Evolutionary conservation across 352 stramenopile genomes (phyloP).

Genomic region (Poterioochromonas sp.): DNA sequence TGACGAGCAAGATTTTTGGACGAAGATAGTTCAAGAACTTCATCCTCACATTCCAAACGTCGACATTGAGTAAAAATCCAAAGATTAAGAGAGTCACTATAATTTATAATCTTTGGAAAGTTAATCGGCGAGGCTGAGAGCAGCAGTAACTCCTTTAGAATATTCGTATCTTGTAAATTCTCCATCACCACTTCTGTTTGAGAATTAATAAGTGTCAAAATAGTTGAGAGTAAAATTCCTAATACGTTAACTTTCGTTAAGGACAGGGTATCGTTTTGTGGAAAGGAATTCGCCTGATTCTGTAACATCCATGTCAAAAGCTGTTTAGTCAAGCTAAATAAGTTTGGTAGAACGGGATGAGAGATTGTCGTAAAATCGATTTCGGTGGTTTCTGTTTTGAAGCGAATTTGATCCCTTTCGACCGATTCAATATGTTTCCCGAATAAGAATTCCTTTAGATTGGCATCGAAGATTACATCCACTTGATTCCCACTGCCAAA

Average conservation of each 20-base stretch:
- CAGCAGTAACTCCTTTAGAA: neutral
- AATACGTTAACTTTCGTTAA: neutral
- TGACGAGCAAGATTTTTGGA: too few species aligned
- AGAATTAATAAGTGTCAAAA: neutral
- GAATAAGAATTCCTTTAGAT: neutral
- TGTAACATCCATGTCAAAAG: neutral
- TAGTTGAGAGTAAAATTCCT: neutral
- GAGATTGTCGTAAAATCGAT: slow-evolving; percentile 7
- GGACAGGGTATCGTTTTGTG: too few species aligned
- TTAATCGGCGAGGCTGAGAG: neutral
- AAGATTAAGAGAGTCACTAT: neutral
- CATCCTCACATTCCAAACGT: neutral
- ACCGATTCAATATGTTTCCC: slow-evolving; percentile 2
- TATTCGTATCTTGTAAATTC: neutral
- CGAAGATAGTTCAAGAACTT: neutral
- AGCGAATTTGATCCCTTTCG: neutral
- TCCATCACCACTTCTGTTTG: slow-evolving; percentile 5
- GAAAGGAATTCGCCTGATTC: neutral
- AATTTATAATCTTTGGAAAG: neutral
- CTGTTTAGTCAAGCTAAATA: neutral
- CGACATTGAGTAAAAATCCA: neutral
- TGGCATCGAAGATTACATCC: neutral
- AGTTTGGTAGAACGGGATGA: neutral
- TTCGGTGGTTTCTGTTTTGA: too few species aligned
- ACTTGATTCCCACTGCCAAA: neutral